Base-by-base conservation (phyloP, 805 yeast genomes). In the Candida silvicultrix region DNA sequence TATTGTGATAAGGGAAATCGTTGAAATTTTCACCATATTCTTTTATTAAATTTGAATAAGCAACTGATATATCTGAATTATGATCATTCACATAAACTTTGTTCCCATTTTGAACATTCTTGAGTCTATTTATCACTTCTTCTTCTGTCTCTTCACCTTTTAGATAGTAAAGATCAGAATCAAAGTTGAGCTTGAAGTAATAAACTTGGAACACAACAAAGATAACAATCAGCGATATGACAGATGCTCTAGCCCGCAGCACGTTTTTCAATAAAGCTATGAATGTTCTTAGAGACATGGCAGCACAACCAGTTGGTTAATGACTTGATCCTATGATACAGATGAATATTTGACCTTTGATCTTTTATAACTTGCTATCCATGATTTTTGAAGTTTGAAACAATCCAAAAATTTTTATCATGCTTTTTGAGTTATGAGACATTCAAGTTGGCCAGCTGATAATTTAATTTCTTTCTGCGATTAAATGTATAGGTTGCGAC, bases 1-100 rank as follows among this genome's bases (percentile, higher is more conserved):
- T 57, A 16, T 62, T 60, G 15, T 53, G 21, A 36, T 51, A 53
- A n/a, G 5, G n/a, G 10, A 1, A 9, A 2, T 9, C 21, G 19
- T 23, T 8, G 18, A 41, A 29, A 22, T 31, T 31, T 10, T 41
- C 43, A 12, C 43, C 43, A 15, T 41, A 34, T 2, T 19, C 18
- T 23, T 34, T 21, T n/a, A 41, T 22, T 9, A 41, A 23, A 3
- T 9, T 23, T 18, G 34, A 15, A 23, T 34, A 41, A 4, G 43
- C 21, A 6, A n/a, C 12, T 14, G 43, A 36, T 3, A 41, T 31
- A 23, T 41, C 36, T 19, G 38, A 10, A 12, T 23, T 34, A 5
- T 20, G 18, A 14, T 41, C 43, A n/a, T 41, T 41, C 23, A 34
- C 20, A 31, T 34, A 41, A n/a, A 41, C 38, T 23, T 41, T 41